Evolutionary conservation across 305 asterid species (phyloP), one percentile per base, ranked within the genome.

Genomic region (Petunia hybrid): DNA sequence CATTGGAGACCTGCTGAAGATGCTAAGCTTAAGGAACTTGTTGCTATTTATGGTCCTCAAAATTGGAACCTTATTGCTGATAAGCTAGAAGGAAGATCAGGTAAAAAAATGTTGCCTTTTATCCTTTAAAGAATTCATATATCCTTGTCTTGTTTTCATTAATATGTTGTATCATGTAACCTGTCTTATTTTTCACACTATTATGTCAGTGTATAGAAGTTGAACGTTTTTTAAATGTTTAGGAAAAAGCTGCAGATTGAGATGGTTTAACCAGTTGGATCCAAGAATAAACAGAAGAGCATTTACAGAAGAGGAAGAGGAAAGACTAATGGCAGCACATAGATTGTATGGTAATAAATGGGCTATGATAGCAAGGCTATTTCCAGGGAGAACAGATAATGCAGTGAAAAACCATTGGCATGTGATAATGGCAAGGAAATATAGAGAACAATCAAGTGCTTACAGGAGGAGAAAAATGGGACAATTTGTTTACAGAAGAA

Each of bases 331-430:
- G 94, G 93, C 92, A 5, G 99, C 99, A 6, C 99, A 95, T 77
- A 86, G 97, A 36, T 41, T 94, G 61, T 92, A 95, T 66, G 99
- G 99, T 1, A 95, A 94, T 91, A 95, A 93, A 76, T 95, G 99
- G 99, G 98, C 99, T 1, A 88, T 95, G 94, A 93, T 95, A 46
- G 95, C 99, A 9, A 85, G 97, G 78, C 84, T 95, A n/a, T 95
- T 95, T 76, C 99, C 99, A 1, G 99, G 99, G 0, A 88, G 99
- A 85, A 95, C 98, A 13, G 99, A 95, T 81, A 95, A 95, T 78
- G 97, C 99, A 4, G 99, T 95, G 3, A 95, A 95, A 86, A 95
- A 95, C 57, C 97, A 94, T 81, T 95, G 99, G 99, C 99, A 95
- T 88, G 99, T 95, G 5, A 87, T 95, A 1, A 95, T 95, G 99